Percentiles rank a stretch among this genome's conserved stretches.
Evolutionary conservation across 768 basidiomycete genomes (phyloP).

Genomic region (Lactarius sanguifluus): DNA sequence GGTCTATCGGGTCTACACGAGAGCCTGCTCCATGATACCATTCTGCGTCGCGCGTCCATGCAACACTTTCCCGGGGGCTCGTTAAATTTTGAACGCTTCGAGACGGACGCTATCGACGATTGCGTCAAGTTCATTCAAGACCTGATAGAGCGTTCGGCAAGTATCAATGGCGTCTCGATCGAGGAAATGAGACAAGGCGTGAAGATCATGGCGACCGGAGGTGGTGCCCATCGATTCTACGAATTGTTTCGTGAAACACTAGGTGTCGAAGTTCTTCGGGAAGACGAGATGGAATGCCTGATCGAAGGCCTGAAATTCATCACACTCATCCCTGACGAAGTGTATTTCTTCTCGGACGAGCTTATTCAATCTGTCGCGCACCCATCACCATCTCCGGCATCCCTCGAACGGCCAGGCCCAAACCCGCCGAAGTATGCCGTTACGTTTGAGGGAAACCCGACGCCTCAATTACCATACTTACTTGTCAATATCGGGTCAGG

Average conservation of each 20-base stretch:
- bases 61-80: constrained; percentile 93
- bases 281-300: constrained; percentile 99
- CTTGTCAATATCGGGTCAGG: constrained; percentile 98
- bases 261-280: constrained; percentile 80
- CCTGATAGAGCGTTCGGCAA: constrained; percentile 83
- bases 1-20: constrained; percentile 40
- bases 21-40: constrained; percentile 56
- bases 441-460: constrained; percentile 79
- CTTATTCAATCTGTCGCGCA: constrained; percentile 71
- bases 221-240: constrained; percentile 94
- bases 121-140: constrained; percentile 86
- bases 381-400: constrained; percentile 30
- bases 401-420: constrained; percentile 83
- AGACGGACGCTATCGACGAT: constrained; percentile 83
- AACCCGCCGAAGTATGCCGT: constrained; percentile 88
- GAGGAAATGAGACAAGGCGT: constrained; percentile 88
- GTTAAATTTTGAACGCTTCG: constrained; percentile 96
- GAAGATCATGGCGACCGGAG: constrained; percentile 97
- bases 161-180: constrained; percentile 81
- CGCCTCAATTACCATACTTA: constrained; percentile 90
- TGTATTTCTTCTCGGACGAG: constrained; percentile 98
- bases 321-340: constrained; percentile 93
- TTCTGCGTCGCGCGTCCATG: constrained; percentile 67
- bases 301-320: constrained; percentile 97
- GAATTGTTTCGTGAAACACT: constrained; percentile 73